These are phyloP conservation scores for Suhomyces canberraensis DNA, from an alignment of 805 yeast species.

Conservation along the genomic window DNA sequence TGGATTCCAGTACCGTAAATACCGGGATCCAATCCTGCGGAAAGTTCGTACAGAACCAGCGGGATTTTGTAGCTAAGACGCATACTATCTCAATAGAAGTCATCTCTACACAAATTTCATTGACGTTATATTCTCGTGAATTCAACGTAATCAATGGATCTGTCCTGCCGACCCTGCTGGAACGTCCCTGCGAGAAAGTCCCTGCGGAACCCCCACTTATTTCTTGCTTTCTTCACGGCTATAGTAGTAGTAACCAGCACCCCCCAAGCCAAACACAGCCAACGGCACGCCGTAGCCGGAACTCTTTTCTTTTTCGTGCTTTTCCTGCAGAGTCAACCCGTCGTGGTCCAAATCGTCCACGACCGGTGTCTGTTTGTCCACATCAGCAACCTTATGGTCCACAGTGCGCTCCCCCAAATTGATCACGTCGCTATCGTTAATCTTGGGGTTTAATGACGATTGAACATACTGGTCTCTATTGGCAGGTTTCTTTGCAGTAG, in stretches of 20 bases:
- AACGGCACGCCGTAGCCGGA: conserved; percentile 16
- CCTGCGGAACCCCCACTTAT: no score
- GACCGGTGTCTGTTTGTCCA: conserved; percentile 28
- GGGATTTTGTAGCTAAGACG: no score
- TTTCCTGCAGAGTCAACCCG: conserved; percentile 11
- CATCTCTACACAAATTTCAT: no score
- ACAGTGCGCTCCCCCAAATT: conserved; percentile 35
- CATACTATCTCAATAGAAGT: no score
- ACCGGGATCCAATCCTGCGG: no score
- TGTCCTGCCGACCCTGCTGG: no score
- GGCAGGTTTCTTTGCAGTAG: conserved; percentile 24
- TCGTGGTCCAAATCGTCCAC: conserved; percentile 40
- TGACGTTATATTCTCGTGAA: no score
- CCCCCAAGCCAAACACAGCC: conserved; percentile 28
- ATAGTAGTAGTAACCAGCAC: conserved; percentile 26
- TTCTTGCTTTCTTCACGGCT: conserved; percentile 5
- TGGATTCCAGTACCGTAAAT: no score
- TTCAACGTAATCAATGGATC: no score
- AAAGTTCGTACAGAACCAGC: no score
- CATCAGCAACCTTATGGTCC: conserved; percentile 32
- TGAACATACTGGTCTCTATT: conserved; percentile 41
- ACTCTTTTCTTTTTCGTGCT: neutral
- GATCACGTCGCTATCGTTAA: conserved; percentile 34
- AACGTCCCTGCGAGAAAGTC: no score
- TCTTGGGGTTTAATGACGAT: conserved; percentile 38